Base-by-base conservation (phyloP, 352 stramenopile genomes). In the Globisporangium parvum region DNA sequence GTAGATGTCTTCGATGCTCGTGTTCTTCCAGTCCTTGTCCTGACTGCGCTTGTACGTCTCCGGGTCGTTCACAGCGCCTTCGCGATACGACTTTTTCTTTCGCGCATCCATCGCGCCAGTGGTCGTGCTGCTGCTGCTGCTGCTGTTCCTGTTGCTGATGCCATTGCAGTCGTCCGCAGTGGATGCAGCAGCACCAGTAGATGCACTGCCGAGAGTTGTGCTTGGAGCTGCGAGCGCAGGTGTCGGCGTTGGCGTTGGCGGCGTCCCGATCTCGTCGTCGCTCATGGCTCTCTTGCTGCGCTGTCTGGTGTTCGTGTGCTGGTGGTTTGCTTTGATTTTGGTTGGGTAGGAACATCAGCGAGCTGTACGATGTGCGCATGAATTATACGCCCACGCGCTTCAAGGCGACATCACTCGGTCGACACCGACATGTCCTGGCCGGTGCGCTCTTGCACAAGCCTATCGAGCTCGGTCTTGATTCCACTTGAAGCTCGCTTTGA, bases 1-100 rank as follows among this genome's bases (percentile, higher is more conserved):
- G 61, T 95, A 96, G 53, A 96, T 96, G 67, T 96, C 88, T 26
- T 93, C 88, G 47, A 96, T 65, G 42, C 68, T 75, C 55, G 76
- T 87, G 56, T 93, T 88, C 60, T 91, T 91, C 77, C 85, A 91
- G 59, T 90, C 69, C 2, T 47, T 53, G 33, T 82, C 78, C 24
- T 85, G 77, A 60, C 80, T 92, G 62, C 85, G 82, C 70, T 95
- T 95, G 77, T 93, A 95, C 33, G 83, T 93, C 47, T 71, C 77
- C 6, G 85, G 85, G 67, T 95, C 82, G 60, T 92, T 92, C 53
- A 85, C 71, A 24, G 82, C 68, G 5, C 74, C 68, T 3, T 57
- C 51, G 51, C 57, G 57, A 26, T 53, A 24, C 33, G 57, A 53
- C 23, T 63, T 63, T 28, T 59, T 63, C 37, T 51, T 55, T 14